These are phyloP conservation scores for Coemansia sp. DNA, from an alignment of 192 early-diverging fungal genomes.

Conservation along the genomic window DNA sequence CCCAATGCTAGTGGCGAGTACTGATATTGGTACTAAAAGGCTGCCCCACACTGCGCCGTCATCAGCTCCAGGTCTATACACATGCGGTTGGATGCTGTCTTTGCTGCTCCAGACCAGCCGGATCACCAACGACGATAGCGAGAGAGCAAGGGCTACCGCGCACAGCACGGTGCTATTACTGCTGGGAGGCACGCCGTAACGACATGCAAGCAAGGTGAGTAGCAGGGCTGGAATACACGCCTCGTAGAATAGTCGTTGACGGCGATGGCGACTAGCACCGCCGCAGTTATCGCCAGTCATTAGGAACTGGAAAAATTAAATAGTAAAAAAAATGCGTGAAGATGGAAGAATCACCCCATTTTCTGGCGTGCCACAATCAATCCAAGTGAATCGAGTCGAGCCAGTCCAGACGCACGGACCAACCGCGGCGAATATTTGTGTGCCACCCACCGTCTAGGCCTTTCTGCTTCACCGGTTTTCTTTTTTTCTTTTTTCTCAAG, in stretches of 20 bases:
- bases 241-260: constrained; percentile 33
- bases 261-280: not conserved
- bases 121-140: constrained; percentile 4
- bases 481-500: not conserved
- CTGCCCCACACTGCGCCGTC: constrained; percentile 37
- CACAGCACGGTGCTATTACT: not conserved
- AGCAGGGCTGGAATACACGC: constrained; percentile 33
- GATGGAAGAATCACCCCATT: no score
- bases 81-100: not conserved
- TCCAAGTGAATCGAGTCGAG: no score
- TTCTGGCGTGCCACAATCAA: no score
- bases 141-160: not conserved
- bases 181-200: constrained; percentile 12
- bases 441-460: not conserved
- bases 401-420: not conserved
- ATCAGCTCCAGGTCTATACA: constrained; percentile 29
- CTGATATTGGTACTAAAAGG: constrained; percentile 34
- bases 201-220: not conserved
- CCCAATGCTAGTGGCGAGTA: constrained; percentile 12
- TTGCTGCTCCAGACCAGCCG: not conserved
- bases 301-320: not conserved
- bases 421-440: not conserved
- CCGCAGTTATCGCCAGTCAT: not conserved
- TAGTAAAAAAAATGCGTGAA: not conserved
- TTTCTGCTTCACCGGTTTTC: not conserved